phyloP scores from a whole-genome alignment of 306 rosid species.

The Cyamopsis tetragonoloba region DNA sequence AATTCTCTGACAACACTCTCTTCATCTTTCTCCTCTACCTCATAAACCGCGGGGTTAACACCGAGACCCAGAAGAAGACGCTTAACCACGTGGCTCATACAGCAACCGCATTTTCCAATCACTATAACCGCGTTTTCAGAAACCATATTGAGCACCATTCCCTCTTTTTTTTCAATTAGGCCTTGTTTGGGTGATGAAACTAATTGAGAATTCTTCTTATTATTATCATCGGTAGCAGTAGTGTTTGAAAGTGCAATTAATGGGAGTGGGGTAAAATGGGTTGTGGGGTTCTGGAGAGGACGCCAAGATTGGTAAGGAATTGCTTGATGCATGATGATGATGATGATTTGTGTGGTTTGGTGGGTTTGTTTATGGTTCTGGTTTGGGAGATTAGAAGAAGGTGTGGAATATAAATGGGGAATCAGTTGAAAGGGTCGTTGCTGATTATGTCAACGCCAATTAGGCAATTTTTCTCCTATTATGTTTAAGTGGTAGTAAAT shows the following conservation, averaged over 20 bases:
- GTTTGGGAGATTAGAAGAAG: neutral
- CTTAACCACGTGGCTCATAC: constrained; percentile 63
- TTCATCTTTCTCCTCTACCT: constrained; percentile 56
- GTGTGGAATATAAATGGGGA: neutral
- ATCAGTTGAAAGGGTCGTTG: constrained; percentile 24
- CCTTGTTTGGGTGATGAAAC: neutral
- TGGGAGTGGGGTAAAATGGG: constrained; percentile 23
- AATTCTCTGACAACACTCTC: constrained; percentile 18
- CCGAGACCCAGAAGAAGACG: constrained; percentile 55
- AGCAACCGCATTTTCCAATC: constrained; percentile 45
- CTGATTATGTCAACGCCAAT: constrained; percentile 37
- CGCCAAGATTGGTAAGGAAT: constrained; percentile 64
- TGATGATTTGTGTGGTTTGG: neutral
- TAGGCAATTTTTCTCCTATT: neutral
- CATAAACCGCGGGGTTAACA: constrained; percentile 45
- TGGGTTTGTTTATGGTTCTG: neutral
- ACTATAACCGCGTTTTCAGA: constrained; percentile 57
- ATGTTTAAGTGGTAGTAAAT: constrained; percentile 19
- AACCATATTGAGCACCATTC: constrained; percentile 24
- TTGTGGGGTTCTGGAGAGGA: constrained; percentile 24
- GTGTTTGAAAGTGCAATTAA: neutral
- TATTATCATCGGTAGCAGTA: neutral
- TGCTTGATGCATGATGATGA: constrained; percentile 55
- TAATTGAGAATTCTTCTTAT: neutral
- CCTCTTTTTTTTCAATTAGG: neutral